These are phyloP conservation scores for Dichotomocladium elegans DNA, from an alignment of 371 early-diverging fungal species.

Conservation along the genomic window DNA sequence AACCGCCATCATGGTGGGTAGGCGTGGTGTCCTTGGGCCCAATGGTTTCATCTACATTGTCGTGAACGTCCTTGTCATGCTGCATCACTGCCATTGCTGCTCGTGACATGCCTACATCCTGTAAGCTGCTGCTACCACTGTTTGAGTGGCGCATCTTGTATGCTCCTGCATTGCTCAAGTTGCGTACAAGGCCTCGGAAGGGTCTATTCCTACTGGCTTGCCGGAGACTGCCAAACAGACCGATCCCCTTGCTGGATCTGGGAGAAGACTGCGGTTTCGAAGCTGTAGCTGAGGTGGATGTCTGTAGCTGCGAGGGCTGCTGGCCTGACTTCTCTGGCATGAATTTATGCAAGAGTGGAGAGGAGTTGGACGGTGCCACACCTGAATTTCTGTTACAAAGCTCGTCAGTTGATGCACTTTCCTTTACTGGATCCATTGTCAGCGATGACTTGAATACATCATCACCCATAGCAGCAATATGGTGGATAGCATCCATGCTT, in stretches of 20 bases:
- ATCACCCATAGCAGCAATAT: constrained; percentile 1
- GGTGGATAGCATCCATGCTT: constrained; percentile 12
- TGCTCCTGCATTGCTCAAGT: constrained; percentile 13
- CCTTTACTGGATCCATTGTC: too few species aligned
- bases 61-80: constrained; percentile 7
- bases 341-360: too few species aligned
- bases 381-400: too few species aligned
- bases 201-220: constrained; percentile 16
- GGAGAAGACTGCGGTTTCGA: not conserved
- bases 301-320: too few species aligned
- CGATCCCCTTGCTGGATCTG: not conserved
- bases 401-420: too few species aligned
- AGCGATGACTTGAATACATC: too few species aligned
- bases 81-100: constrained; percentile 22
- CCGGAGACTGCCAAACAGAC: constrained; percentile 23
- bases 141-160: too few species aligned
- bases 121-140: constrained; percentile 3
- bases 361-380: too few species aligned
- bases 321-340: too few species aligned
- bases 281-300: too few species aligned
- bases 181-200: constrained; percentile 19
- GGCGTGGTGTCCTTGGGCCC: too few species aligned
- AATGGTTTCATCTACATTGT: not conserved
- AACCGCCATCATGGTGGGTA: not conserved
- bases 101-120: constrained; percentile 9